Percentiles rank a stretch among this genome's conserved stretches.
Evolutionary conservation across 176 grass and related monocot species (phyloP).

Genomic region (Oryza coarctata): DNA sequence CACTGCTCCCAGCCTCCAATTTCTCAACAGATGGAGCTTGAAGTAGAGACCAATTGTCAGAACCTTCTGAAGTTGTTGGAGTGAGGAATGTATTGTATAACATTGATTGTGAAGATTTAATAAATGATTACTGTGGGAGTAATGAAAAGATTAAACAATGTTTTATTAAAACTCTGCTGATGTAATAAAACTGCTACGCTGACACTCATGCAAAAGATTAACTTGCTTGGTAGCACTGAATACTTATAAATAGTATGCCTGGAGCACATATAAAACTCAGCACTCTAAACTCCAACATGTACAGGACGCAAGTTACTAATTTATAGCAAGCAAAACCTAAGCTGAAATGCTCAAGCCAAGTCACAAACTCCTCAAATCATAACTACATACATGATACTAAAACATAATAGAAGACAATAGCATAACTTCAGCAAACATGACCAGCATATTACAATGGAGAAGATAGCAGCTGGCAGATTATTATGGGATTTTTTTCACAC

Average conservation of each 20-base stretch:
- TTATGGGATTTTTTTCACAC: not conserved
- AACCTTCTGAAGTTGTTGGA: not conserved
- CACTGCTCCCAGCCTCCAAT: slow-evolving; percentile 10
- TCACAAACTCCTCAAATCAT: not conserved
- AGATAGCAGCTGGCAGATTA: not conserved
- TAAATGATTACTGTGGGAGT: not conserved
- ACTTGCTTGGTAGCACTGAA: not conserved
- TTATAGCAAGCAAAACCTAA: not conserved
- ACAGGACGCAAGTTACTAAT: not conserved
- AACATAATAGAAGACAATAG: not conserved
- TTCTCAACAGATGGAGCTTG: slow-evolving; percentile 22
- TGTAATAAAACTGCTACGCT: no score
- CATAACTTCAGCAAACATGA: not conserved
- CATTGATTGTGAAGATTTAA: not conserved
- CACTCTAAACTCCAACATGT: not conserved
- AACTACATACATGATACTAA: not conserved
- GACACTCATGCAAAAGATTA: not conserved
- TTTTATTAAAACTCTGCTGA: no score
- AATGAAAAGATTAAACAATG: not conserved
- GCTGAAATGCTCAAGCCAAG: not conserved
- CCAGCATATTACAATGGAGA: not conserved
- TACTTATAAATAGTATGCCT: not conserved
- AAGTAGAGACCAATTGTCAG: not conserved
- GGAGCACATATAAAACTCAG: not conserved
- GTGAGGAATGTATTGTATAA: not conserved